Conservation (phyloP, 2,329 filamentous ascomycete species). For the Colletotrichum liriopes region DNA sequence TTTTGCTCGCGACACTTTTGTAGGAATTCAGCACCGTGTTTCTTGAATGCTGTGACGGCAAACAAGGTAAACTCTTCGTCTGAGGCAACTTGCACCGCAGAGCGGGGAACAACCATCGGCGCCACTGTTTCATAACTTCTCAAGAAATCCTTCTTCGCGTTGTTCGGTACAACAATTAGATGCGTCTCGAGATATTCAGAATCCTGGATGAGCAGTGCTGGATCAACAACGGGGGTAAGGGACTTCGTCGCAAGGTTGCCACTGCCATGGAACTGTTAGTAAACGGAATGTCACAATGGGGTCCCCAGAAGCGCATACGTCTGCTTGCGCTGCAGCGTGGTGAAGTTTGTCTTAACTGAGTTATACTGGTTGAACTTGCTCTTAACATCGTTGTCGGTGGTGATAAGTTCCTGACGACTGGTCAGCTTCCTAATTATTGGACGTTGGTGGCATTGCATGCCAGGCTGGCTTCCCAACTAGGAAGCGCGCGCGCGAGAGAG, state of each 20-base stretch:
- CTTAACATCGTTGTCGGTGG: conserved; percentile 96
- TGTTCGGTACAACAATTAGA: conserved; percentile 88
- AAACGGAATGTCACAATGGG: neutral
- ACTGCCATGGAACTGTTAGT: conserved; percentile 58
- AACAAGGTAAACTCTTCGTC: conserved; percentile 94
- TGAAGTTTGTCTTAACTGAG: conserved; percentile 87
- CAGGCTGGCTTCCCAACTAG: neutral
- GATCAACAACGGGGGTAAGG: conserved; percentile 89
- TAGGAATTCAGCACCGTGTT: conserved; percentile 87
- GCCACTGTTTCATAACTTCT: conserved; percentile 90
- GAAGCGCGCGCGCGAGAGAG: neutral
- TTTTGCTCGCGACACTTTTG: conserved; percentile 93
- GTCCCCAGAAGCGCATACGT: conserved; percentile 71
- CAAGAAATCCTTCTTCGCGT: conserved; percentile 88
- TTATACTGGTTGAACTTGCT: conserved; percentile 96
- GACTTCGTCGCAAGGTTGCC: conserved; percentile 97
- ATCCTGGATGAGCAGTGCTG: conserved; percentile 84
- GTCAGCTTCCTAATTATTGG: neutral
- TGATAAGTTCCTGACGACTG: conserved; percentile 80
- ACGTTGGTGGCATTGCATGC: neutral
- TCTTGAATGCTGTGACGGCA: conserved; percentile 94
- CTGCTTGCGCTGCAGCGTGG: conserved; percentile 87
- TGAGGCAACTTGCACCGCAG: conserved; percentile 82
- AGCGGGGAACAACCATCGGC: conserved; percentile 95
- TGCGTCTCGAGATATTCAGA: conserved; percentile 98